phyloP scores from a whole-genome alignment of 768 basidiomycete genomes.

The Boletus insuetus region DNA sequence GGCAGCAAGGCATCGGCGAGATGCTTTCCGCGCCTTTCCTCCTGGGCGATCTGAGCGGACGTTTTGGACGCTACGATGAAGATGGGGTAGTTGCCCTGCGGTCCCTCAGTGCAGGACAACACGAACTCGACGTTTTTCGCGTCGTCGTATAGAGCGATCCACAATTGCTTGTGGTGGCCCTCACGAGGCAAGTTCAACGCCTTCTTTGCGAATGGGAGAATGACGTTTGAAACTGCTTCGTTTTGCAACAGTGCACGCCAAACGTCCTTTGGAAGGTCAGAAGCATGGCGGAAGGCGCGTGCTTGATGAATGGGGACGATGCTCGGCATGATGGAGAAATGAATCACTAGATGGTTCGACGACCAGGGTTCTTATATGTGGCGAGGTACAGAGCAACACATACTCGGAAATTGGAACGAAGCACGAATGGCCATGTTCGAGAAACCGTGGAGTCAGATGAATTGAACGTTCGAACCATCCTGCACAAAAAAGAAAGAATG shows the following conservation, averaged over 20 bases:
- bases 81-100: slow-evolving; percentile 5
- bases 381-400: not conserved
- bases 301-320: not conserved
- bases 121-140: slow-evolving; percentile 8
- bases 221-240: slow-evolving; percentile 38
- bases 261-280: slow-evolving; percentile 22
- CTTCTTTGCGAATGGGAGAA: slow-evolving; percentile 39
- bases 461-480: slow-evolving; percentile 20
- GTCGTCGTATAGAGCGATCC: slow-evolving; percentile 32
- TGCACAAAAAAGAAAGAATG: slow-evolving; percentile 5
- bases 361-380: slow-evolving; percentile 12
- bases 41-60: slow-evolving; percentile 8
- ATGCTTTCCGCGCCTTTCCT: slow-evolving; percentile 3
- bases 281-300: not conserved
- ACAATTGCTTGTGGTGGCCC: slow-evolving; percentile 14
- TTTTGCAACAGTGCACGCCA: slow-evolving; percentile 29
- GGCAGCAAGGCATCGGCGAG: slow-evolving; percentile 6
- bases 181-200: slow-evolving; percentile 6
- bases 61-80: slow-evolving; percentile 19
- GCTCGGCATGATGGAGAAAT: slow-evolving; percentile 13
- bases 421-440: not conserved
- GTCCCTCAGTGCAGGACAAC: slow-evolving; percentile 4
- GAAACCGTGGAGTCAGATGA: not conserved
- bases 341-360: slow-evolving; percentile 8
- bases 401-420: not conserved